These are phyloP conservation scores for Sporothrix luriei DNA, from an alignment of 2,329 filamentous ascomycete genomes.

Conservation along the genomic window DNA sequence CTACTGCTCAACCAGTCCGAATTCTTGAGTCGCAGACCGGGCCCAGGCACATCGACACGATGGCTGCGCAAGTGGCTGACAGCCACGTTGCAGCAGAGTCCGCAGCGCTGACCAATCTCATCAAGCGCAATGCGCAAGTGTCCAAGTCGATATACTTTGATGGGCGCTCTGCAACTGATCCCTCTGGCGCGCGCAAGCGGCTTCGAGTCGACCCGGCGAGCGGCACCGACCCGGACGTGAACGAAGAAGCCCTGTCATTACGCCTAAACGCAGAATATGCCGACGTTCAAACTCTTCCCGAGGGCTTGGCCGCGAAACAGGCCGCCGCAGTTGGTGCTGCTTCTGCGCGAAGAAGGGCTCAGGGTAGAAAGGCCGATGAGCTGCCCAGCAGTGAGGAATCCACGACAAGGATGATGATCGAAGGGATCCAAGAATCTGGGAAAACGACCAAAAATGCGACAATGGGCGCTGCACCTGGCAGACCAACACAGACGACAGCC, in stretches of 20 bases:
- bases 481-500: constrained; percentile 42
- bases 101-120: constrained; percentile 44
- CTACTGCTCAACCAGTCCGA: not conserved
- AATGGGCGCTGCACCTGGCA: constrained; percentile 27
- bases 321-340: constrained; percentile 64
- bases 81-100: constrained; percentile 35
- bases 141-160: constrained; percentile 47
- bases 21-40: too few relatives aligned
- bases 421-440: constrained; percentile 57
- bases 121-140: constrained; percentile 49
- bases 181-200: constrained; percentile 39
- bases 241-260: constrained; percentile 52
- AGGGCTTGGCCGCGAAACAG: constrained; percentile 77
- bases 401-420: constrained; percentile 67
- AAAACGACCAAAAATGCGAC: constrained; percentile 36
- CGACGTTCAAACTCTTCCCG: constrained; percentile 74
- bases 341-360: constrained; percentile 48
- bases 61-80: constrained; percentile 41
- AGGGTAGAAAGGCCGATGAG: constrained; percentile 48
- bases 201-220: constrained; percentile 46
- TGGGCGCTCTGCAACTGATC: constrained; percentile 25
- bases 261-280: constrained; percentile 75
- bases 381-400: constrained; percentile 42
- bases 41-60: constrained; percentile 35
- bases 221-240: constrained; percentile 45